Evolutionary conservation across 495 filamentous ascomycete genomes (phyloP), one percentile per base, ranked within the genome.

Genomic region (Daldinia grandis): DNA sequence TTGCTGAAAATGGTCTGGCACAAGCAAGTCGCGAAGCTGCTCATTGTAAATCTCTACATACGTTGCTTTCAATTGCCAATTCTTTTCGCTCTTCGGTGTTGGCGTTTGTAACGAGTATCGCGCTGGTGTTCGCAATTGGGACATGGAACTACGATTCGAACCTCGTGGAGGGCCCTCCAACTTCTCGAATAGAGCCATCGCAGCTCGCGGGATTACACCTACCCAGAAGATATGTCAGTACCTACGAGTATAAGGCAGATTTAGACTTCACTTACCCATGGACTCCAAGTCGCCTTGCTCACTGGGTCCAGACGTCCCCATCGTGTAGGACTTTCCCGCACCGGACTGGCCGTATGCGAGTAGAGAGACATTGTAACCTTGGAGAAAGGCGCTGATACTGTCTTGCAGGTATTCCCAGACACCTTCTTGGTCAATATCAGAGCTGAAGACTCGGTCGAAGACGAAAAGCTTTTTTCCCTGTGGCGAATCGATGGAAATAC

Each of bases 31-130:
- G 65, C 96, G 88, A 53, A 98, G 82, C 73, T 93, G 90, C 80
- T 99, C 95, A 75, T 99, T 98, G 85, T 99, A 99, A 51, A 99
- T 99, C 86, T 99, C 95, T 56, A 99, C 94, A 75, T 99, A 99
- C 10, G 93, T 97, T 6, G 95, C 95, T 79, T 92, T 96, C 77
- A 99, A 82, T 57, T 91, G 91, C 95, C 95, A 99, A 68, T 85
- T 93, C 83, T 92, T 95, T 30, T 97, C 93, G 24, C 86, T 24
- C 82, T 82, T 72, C 86, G 81, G 76, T 74, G 88, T 49, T 79
- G 83, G 61, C 72, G 78, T 50, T 74, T 85, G 78, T 63, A 87
- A 86, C 7, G 95, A 97, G 70, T 97, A 95, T 62, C 94, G 87
- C 57, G 87, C 86, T 0, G 95, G 95, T 27, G 93, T 88, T 61